Conservation (phyloP, 257 asterid genomes). For the Cordia subcordata region DNA sequence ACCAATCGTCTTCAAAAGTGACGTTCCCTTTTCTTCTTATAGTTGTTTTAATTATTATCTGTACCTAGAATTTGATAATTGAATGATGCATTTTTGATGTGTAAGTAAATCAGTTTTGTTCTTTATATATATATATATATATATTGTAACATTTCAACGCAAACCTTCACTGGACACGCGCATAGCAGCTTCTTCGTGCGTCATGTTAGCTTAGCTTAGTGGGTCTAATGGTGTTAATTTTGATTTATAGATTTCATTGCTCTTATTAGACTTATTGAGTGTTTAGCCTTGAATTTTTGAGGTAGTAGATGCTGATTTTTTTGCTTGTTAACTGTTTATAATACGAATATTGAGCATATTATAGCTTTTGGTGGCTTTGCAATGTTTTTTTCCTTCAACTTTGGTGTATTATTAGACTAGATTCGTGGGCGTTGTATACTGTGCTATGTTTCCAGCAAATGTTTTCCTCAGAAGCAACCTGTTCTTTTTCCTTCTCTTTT, state of each 20-base stretch:
- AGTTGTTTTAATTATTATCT: not conserved
- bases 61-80: not conserved
- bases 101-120: too few species aligned
- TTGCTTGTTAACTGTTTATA: not conserved
- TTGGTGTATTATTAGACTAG: too few species aligned
- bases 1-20: slow-evolving; percentile 70
- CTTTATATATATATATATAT: too few species aligned
- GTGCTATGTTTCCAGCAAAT: slow-evolving; percentile 5
- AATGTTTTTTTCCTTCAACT: too few species aligned
- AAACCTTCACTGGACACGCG: too few species aligned
- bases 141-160: too few species aligned
- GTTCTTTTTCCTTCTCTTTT: slow-evolving; percentile 3
- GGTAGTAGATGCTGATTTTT: not conserved
- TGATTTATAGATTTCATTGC: not conserved
- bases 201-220: not conserved
- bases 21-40: slow-evolving; percentile 20
- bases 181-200: too few species aligned
- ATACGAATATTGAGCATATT: not conserved
- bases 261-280: not conserved
- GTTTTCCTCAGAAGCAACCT: not conserved
- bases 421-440: not conserved
- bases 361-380: not conserved
- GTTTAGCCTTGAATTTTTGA: not conserved
- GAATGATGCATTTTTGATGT: not conserved
- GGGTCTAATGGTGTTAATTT: not conserved